Percentiles rank a stretch among this genome's conserved stretches.
Conservation (phyloP, 2,329 filamentous ascomycete species). For the Fusarium sp. region DNA sequence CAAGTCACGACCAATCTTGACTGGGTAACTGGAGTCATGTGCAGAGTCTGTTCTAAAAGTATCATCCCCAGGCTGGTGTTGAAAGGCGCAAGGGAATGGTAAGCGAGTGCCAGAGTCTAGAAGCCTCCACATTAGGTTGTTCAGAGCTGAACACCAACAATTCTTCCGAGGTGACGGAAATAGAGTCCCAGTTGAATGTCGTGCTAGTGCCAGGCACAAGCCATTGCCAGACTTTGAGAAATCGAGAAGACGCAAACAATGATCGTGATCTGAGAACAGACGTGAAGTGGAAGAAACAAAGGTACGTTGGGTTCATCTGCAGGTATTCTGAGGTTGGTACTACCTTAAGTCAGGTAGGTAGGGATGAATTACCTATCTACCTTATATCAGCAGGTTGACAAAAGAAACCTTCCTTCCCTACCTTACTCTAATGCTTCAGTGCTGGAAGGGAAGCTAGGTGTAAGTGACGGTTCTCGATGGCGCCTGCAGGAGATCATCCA, state of each 20-base stretch:
- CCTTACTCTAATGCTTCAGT: not conserved
- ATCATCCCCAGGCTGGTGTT: not conserved
- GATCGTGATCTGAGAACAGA: not conserved
- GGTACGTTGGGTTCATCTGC: not conserved
- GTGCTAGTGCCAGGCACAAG: slow-evolving; percentile 3
- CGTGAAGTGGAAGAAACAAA: not conserved
- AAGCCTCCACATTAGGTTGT: slow-evolving; percentile 3
- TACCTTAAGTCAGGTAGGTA: not conserved
- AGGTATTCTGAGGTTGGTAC: not conserved
- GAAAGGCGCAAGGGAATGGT: slow-evolving; percentile 8
- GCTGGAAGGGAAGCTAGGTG: not conserved
- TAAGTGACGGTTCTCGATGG: not conserved
- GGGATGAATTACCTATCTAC: not conserved
- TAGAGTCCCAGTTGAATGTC: slow-evolving; percentile 17
- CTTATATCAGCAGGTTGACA: not conserved
- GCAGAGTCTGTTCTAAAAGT: slow-evolving; percentile 17
- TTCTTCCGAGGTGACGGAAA: slow-evolving; percentile 40
- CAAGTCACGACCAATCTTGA: slow-evolving; percentile 37
- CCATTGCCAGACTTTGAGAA: not conserved
- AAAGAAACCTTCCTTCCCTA: not conserved
- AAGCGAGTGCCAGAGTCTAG: slow-evolving; percentile 18
- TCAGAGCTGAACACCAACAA: slow-evolving; percentile 3
- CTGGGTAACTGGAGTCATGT: slow-evolving; percentile 38
- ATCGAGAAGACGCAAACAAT: not conserved
- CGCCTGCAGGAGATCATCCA: not conserved